phyloP scores from a whole-genome alignment of 768 basidiomycete species.

The Porphyrellus cyaneotinctus region DNA sequence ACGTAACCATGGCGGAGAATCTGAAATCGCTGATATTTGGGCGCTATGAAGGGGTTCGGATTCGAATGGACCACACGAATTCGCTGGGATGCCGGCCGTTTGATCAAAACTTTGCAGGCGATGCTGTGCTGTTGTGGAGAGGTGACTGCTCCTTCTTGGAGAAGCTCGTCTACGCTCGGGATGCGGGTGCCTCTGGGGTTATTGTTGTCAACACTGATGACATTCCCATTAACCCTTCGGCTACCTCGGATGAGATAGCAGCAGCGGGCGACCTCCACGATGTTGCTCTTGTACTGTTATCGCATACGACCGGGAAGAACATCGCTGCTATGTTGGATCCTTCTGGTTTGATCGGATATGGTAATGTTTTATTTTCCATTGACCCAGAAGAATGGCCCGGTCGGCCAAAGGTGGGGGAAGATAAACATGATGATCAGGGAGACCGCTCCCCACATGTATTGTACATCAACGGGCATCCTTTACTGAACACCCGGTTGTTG shows the following conservation, averaged over 20 bases:
- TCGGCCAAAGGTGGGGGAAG: slow-evolving; percentile 14
- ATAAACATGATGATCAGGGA: slow-evolving; percentile 21
- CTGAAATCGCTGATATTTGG: slow-evolving; percentile 41
- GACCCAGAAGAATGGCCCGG: slow-evolving; percentile 36
- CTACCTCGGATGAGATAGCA: slow-evolving; percentile 51
- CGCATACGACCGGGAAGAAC: slow-evolving; percentile 46
- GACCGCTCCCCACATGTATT: slow-evolving; percentile 48
- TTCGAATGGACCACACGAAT: slow-evolving; percentile 53
- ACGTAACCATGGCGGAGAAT: slow-evolving; percentile 38
- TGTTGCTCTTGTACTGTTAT: slow-evolving; percentile 56
- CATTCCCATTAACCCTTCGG: slow-evolving; percentile 59
- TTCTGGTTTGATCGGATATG: slow-evolving; percentile 43
- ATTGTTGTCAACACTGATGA: slow-evolving; percentile 71
- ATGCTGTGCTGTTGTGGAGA: slow-evolving; percentile 60
- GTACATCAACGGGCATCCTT: slow-evolving; percentile 72
- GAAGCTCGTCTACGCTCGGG: slow-evolving; percentile 68
- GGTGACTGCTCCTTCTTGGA: slow-evolving; percentile 87
- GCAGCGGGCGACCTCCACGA: slow-evolving; percentile 55
- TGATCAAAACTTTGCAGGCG: slow-evolving; percentile 42
- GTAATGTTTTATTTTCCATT: slow-evolving; percentile 50
- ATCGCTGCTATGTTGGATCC: slow-evolving; percentile 54
- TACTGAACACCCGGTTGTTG: slow-evolving; percentile 72
- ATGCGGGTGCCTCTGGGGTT: slow-evolving; percentile 72
- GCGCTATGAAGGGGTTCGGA: slow-evolving; percentile 47
- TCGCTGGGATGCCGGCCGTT: slow-evolving; percentile 58